Percentiles rank a stretch among this genome's conserved stretches.
phyloP scores from a whole-genome alignment of 1,284 basidiomycete species.

The Violaceomyces palustris region DNA sequence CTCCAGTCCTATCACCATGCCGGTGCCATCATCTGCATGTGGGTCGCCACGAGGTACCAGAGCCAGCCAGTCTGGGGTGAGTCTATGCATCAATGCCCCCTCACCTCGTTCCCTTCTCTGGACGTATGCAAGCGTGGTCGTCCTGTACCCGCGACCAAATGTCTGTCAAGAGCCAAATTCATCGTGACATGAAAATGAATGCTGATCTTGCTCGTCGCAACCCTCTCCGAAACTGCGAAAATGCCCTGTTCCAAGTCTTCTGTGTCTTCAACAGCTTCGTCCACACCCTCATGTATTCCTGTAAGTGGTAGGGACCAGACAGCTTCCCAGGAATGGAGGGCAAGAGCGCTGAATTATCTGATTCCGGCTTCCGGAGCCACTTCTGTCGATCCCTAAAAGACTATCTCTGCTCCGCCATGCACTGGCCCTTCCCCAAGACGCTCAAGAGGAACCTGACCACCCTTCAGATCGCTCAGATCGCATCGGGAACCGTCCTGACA shows the following conservation, averaged over 20 bases:
- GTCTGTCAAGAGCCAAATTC: too few relatives aligned
- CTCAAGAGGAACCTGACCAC: constrained; percentile 46
- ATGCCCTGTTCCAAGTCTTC: too few relatives aligned
- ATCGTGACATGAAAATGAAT: too few relatives aligned
- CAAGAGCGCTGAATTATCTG: neutral
- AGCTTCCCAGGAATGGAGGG: neutral
- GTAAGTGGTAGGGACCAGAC: too few relatives aligned
- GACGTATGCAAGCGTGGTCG: too few relatives aligned
- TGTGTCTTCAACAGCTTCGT: constrained; percentile 46
- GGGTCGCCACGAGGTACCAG: constrained; percentile 48
- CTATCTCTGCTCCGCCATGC: constrained; percentile 42
- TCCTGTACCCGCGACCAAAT: too few relatives aligned
- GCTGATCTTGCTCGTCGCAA: too few relatives aligned
- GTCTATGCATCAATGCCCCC: neutral
- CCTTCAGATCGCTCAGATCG: constrained; percentile 43
- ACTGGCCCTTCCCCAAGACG: constrained; percentile 35
- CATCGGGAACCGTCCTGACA: constrained; percentile 38
- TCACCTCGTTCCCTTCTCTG: too few relatives aligned
- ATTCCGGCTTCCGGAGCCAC: too few relatives aligned
- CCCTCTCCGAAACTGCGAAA: too few relatives aligned
- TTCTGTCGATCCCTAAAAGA: constrained; percentile 3
- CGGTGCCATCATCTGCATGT: constrained; percentile 52
- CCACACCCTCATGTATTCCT: constrained; percentile 42
- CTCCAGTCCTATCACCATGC: constrained; percentile 49
- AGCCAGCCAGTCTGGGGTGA: constrained; percentile 37